These are phyloP conservation scores for Sphaerobolus stellatus DNA, from an alignment of 1,284 basidiomycete species.

Conservation along the genomic window DNA sequence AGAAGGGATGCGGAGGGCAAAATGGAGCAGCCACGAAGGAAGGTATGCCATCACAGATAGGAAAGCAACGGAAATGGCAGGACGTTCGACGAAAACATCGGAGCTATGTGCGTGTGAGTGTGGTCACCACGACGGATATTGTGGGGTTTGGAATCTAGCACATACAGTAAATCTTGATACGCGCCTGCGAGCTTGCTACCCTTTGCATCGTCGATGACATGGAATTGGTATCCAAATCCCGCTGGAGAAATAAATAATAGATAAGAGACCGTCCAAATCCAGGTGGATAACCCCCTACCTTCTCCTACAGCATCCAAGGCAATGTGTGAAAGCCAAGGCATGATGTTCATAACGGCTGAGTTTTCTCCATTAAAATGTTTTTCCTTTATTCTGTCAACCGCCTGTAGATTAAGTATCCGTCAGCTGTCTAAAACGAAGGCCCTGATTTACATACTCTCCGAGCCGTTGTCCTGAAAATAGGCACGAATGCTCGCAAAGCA, in stretches of 20 bases:
- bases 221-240: conserved; percentile 45
- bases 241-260: conserved; percentile 24
- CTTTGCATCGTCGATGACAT: conserved; percentile 18
- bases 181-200: conserved; percentile 18
- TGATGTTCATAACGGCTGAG: neutral
- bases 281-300: neutral
- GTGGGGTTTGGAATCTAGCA: neutral
- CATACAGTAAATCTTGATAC: conserved; percentile 33
- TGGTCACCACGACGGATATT: neutral
- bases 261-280: neutral
- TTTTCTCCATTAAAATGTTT: conserved; percentile 13
- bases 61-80: neutral
- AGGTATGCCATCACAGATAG: neutral
- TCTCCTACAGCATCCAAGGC: neutral
- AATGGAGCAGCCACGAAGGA: neutral
- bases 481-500: conserved; percentile 4
- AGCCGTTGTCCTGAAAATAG: conserved; percentile 15
- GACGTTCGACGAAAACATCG: neutral
- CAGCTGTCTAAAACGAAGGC: conserved; percentile 14
- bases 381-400: neutral
- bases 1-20: neutral
- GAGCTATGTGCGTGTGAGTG: conserved; percentile 1
- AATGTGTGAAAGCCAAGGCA: neutral
- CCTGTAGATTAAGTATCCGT: neutral
- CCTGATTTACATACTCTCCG: conserved; percentile 16